Percentiles rank a stretch among this genome's conserved stretches.
Evolutionary conservation across 2,329 filamentous ascomycete species (phyloP).

Genomic region (Botrytis byssoidea): DNA sequence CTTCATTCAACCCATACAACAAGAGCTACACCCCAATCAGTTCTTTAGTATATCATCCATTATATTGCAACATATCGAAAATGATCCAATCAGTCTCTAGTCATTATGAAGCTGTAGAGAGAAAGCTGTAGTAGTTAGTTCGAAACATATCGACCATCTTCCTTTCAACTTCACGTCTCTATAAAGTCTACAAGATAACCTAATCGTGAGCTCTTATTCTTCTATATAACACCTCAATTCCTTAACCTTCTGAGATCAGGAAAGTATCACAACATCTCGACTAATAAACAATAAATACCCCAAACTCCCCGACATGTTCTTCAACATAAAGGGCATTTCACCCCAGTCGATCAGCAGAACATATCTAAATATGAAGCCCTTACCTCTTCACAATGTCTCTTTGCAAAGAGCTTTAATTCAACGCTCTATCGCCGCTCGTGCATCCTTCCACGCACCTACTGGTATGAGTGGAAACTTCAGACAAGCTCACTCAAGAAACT

Average conservation of each 20-base stretch:
- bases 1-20: not conserved
- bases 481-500: not conserved
- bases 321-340: not conserved
- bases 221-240: not conserved
- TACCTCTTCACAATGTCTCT: not conserved
- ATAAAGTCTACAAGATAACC: not conserved
- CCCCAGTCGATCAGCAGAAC: not conserved
- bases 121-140: not conserved
- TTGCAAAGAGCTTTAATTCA: too few relatives aligned
- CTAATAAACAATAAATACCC: not conserved
- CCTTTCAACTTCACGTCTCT: not conserved
- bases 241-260: too few relatives aligned
- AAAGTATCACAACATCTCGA: not conserved
- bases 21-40: not conserved
- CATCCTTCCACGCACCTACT: too few relatives aligned
- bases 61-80: not conserved
- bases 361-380: not conserved
- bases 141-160: not conserved
- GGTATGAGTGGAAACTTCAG: not conserved
- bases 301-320: not conserved
- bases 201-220: not conserved
- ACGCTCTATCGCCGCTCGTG: not conserved
- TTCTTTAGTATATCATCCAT: rapidly evolving
- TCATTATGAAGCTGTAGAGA: not conserved
- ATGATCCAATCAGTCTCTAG: not conserved